Base-by-base conservation (phyloP, 2,329 filamentous ascomycete genomes). In the Xylariales sp. region DNA sequence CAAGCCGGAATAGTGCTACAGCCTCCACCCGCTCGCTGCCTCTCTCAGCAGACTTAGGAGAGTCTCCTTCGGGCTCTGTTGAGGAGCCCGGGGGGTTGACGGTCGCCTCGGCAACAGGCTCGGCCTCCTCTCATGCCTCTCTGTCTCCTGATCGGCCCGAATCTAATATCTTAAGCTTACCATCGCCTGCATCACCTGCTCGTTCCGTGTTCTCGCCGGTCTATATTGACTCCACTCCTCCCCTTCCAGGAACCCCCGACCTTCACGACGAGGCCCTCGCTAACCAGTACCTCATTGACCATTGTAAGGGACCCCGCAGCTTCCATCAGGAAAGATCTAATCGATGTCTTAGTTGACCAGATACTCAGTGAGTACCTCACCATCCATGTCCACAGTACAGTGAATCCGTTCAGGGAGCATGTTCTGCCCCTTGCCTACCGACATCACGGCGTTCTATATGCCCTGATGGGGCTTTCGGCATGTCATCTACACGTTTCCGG, bases 311-410 rank as follows among this genome's bases (percentile, higher is more conserved):
- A 30, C 12, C 18, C 14, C 7, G 9, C 16, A 3, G 0, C 23
- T 57, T 32, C 23, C 39, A 23, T n/a, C n/a, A 9, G 28, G 36
- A n/a, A 45, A 12, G 7, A 46, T 3, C 39, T 57, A 16, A 57
- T 39, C 14, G 23, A 23, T 46, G 23, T 45, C 23, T 30, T 46
- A 57, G 54, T 57, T 32, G 54, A 57, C 12, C 54, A 32, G n/a
- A 45, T 57, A 57, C 54, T 57, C 8, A 57, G 54, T 32, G 39
- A 57, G 32, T 39, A 57, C 18, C 54, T 57, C 23, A 57, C 54
- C 23, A 57, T 57, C 14, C 54, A 46, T 18, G 39, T 57, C 9
- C 18, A 57, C 12, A 39, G 54, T 18, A 57, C 39, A 3, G 54
- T n/a, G 16, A 57, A 57, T 32, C 54, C 23, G 23, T 57, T 57